Percentiles rank a stretch among this genome's conserved stretches.
phyloP scores from a whole-genome alignment of 192 early-diverging fungal genomes.

The Backusella morwellensis region DNA sequence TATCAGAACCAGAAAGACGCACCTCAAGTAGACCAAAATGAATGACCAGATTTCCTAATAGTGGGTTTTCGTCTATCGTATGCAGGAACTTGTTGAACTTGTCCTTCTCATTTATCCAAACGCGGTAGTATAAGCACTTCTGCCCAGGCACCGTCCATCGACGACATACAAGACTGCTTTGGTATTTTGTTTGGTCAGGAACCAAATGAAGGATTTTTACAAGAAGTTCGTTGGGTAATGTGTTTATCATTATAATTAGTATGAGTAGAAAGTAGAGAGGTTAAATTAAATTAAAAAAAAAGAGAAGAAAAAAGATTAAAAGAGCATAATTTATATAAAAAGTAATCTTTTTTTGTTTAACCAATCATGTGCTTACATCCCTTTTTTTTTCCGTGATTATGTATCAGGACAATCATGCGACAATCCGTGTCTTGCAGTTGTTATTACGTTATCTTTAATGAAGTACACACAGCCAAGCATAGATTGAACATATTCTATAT shows the following conservation, averaged over 20 bases:
- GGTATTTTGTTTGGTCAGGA: background rate
- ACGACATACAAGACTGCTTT: background rate
- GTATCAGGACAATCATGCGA: background rate
- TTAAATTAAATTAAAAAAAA: background rate
- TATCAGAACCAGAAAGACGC: background rate
- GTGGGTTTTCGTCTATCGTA: background rate
- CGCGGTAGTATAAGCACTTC: background rate
- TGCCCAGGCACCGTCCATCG: background rate
- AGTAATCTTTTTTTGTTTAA: background rate
- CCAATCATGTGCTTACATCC: background rate
- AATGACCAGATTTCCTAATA: background rate
- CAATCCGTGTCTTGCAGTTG: background rate
- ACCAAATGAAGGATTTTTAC: background rate
- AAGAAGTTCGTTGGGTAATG: background rate
- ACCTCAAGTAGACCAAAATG: background rate
- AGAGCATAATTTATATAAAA: background rate
- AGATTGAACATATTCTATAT: background rate
- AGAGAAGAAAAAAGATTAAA: background rate
- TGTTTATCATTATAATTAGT: background rate
- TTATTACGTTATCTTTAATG: background rate
- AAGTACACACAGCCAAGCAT: background rate
- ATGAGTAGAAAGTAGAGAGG: background rate
- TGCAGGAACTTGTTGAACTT: background rate
- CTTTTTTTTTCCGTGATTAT: background rate
- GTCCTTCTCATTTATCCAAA: background rate